Percentiles rank a stretch among this genome's conserved stretches.
Conservation (phyloP, 257 asterid genomes). For the Nicotiana sylvestris region DNA sequence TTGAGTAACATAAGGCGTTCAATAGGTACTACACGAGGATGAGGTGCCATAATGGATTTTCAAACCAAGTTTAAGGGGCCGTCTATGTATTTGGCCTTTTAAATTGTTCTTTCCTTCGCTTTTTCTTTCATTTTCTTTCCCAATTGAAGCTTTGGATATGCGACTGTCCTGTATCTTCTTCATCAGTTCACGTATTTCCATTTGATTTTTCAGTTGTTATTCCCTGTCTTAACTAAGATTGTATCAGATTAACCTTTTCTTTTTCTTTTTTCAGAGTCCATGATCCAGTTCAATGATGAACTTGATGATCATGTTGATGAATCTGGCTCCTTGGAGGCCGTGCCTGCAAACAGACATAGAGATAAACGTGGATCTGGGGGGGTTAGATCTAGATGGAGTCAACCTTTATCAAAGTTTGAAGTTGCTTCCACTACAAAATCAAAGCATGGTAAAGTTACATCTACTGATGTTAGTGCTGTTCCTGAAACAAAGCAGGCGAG, state of each 20-base stretch:
- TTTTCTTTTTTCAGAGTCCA: slow-evolving; percentile 28
- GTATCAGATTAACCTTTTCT: neutral
- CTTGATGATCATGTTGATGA: slow-evolving; percentile 53
- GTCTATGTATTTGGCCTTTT: too few relatives aligned
- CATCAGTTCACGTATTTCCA: neutral
- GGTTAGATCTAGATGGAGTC: slow-evolving; percentile 48
- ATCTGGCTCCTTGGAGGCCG: slow-evolving; percentile 46
- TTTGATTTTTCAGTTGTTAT: neutral
- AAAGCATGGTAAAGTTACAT: slow-evolving; percentile 49
- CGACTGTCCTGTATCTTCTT: neutral
- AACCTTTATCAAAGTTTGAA: slow-evolving; percentile 37
- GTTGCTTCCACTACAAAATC: slow-evolving; percentile 43
- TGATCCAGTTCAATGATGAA: slow-evolving; percentile 36
- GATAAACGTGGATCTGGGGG: slow-evolving; percentile 47
- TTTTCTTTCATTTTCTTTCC: neutral
- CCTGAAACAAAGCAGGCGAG: slow-evolving; percentile 50
- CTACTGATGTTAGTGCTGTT: slow-evolving; percentile 32
- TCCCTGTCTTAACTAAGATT: neutral
- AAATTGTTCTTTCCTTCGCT: neutral
- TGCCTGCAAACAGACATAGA: slow-evolving; percentile 32
- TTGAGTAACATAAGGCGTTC: too few relatives aligned
- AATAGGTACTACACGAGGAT: too few relatives aligned
- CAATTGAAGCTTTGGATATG: neutral
- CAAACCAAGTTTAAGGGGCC: too few relatives aligned
- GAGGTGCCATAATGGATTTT: too few relatives aligned